Evolutionary conservation across 306 rosid species (phyloP).

Genomic region (Urtica urens): DNA sequence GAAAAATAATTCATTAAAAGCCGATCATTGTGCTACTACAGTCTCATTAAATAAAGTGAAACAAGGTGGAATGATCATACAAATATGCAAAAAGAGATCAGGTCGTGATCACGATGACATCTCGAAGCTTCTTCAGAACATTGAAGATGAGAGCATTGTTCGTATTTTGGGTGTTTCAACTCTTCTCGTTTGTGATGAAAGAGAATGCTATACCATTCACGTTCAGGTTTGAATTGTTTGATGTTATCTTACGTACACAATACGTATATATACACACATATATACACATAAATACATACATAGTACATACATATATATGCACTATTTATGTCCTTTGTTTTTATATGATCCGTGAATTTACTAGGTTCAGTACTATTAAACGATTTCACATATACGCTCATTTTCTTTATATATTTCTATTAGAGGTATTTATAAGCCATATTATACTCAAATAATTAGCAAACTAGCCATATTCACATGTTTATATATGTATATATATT

Average conservation of each 20-base stretch:
- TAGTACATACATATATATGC: not conserved
- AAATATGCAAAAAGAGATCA: not conserved
- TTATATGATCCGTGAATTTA: not conserved
- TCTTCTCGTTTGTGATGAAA: conserved; percentile 6
- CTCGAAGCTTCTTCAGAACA: not conserved
- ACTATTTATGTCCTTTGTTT: not conserved
- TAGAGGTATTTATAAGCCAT: too few species aligned
- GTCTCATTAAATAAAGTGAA: not conserved
- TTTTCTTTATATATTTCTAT: too few species aligned
- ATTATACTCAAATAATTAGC: too few species aligned
- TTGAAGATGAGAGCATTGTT: conserved; percentile 1
- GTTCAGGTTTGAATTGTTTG: not conserved
- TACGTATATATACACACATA: not conserved
- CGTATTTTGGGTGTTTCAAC: conserved; percentile 2
- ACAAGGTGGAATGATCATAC: not conserved
- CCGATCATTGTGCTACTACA: not conserved
- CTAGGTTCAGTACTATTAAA: too few species aligned
- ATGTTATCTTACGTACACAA: too few species aligned
- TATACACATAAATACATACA: not conserved
- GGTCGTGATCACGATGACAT: not conserved
- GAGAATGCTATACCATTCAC: conserved; percentile 6
- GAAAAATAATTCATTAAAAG: not conserved
- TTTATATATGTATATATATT: too few species aligned
- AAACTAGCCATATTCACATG: too few species aligned
- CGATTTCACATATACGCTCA: too few species aligned